Percentiles rank a stretch among this genome's conserved stretches.
Evolutionary conservation across 2,329 filamentous ascomycete species (phyloP).

Genomic region (Aspergillus quadricinctus): DNA sequence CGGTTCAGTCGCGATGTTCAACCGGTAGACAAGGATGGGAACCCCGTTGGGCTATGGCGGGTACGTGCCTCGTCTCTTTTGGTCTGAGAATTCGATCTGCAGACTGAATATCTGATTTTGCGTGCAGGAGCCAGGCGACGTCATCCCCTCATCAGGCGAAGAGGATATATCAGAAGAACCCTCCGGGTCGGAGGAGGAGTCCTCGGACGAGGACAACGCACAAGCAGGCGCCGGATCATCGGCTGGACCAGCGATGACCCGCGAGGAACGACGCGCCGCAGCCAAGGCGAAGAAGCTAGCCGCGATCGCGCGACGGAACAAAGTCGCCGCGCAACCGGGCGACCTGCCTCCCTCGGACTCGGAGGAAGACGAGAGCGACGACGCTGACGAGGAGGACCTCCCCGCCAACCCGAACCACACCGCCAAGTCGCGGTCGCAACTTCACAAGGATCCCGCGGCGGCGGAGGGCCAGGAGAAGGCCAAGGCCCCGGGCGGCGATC

Average conservation of each 20-base stretch:
- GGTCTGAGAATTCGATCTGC: too few species aligned
- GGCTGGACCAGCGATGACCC: constrained; percentile 50
- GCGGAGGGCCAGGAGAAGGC: constrained; percentile 32
- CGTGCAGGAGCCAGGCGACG: constrained; percentile 36
- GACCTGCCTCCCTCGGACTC: constrained; percentile 75
- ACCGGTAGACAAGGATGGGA: constrained; percentile 83
- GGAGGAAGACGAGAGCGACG: constrained; percentile 36
- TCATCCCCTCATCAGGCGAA: constrained; percentile 41
- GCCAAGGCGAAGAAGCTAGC: constrained; percentile 91
- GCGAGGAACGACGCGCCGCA: constrained; percentile 80
- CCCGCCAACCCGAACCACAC: constrained; percentile 89
- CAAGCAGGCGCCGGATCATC: constrained; percentile 34
- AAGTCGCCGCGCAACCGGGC: constrained; percentile 70
- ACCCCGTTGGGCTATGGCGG: constrained; percentile 83
- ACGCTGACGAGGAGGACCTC: constrained; percentile 35
- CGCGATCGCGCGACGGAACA: constrained; percentile 71
- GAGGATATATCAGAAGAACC: constrained; percentile 48
- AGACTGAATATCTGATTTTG: too few species aligned
- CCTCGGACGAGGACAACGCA: background rate
- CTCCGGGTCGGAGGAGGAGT: constrained; percentile 45
- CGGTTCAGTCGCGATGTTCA: constrained; percentile 90
- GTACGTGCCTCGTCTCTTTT: constrained; percentile 51
- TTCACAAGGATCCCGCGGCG: constrained; percentile 57
- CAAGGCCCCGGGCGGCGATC: constrained; percentile 34
- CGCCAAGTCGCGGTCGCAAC: constrained; percentile 63